Evolutionary conservation across 1,284 basidiomycete species (phyloP), one percentile per base, ranked within the genome.

Genomic region (Exsudoporus floridanus): DNA sequence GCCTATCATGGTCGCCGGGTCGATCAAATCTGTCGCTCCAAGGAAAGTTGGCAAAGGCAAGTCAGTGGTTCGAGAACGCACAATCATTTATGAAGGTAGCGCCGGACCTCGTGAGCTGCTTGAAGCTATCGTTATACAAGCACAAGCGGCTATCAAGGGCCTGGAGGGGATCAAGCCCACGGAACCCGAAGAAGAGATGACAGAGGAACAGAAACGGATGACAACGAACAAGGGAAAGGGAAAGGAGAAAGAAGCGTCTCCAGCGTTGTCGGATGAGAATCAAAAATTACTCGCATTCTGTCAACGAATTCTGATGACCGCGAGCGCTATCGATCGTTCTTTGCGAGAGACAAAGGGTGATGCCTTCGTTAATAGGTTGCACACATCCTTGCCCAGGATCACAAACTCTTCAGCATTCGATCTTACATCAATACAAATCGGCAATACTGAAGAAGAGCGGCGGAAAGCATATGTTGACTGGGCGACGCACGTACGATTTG

Each of bases 71-170:
- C 83, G 88, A 42, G 90, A 92, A 67, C 83, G 90, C 25, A 84
- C 82, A 1, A 86, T 94, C 55, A 71, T 88, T 28, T 97, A 96
- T 66, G 93, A 95, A 74, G 92, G 92, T 33, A 88, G 88, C 46
- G 81, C 91, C 1, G 88, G 90, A 5, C 93, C 93, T 8, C 84
- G 94, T 48, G 94, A 95, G 67, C 77, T 96, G 30, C 77, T 96
- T 40, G 93, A 97, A 70, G 87, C 83, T 4, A 88, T 94, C 55
- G 88, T 88, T 39, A 92, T 94, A 49, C 94, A 97, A 71, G 91
- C 92, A 2, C 82, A 86, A 51, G 91, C 92, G 13, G 92, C 92
- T 3, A 75, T 92, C 61, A 93, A 92, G 66, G 89, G 91, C 5
- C 72, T 94, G 35, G 86, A 91, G 65, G 81, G 84, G 14, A 70